A percentile compares a stretch with the other conserved stretches of the same genome.
These are phyloP conservation scores for Purshia tridentata DNA, from an alignment of 306 rosid genomes.

Conservation along the genomic window DNA sequence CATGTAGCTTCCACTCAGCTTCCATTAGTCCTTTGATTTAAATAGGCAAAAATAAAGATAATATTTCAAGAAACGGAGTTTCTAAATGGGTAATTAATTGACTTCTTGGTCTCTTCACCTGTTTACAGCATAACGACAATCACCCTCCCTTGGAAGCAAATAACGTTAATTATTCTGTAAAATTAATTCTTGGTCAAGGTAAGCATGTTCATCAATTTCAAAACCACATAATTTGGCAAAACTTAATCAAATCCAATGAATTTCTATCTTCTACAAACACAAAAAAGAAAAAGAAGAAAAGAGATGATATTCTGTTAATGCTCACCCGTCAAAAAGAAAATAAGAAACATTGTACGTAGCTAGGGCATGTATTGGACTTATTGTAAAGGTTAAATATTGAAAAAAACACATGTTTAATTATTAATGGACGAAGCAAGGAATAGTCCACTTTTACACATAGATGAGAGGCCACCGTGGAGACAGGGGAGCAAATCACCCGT, in stretches of 20 bases:
- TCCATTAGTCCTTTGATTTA: conserved; percentile 20
- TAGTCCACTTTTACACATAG: neutral
- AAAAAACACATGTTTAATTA: neutral
- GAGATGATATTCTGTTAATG: no score
- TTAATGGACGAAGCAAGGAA: neutral
- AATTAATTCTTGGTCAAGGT: no score
- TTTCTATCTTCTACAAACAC: no score
- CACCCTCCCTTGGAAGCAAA: no score
- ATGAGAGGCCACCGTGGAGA: neutral
- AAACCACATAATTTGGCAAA: no score
- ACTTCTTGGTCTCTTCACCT: neutral
- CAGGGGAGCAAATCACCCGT: no score
- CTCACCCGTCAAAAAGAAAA: conserved; percentile 1
- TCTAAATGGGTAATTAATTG: neutral
- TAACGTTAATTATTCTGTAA: no score
- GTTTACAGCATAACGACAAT: no score
- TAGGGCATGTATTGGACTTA: neutral
- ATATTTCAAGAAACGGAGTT: neutral
- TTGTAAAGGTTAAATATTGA: neutral
- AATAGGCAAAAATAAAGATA: conserved; percentile 3
- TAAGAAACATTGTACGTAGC: neutral
- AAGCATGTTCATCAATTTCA: no score
- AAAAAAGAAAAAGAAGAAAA: neutral
- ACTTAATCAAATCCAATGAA: neutral
- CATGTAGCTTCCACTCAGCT: conserved; percentile 36